phyloP scores from a whole-genome alignment of 1,284 basidiomycete species.

The Trichosporon asahii region DNA sequence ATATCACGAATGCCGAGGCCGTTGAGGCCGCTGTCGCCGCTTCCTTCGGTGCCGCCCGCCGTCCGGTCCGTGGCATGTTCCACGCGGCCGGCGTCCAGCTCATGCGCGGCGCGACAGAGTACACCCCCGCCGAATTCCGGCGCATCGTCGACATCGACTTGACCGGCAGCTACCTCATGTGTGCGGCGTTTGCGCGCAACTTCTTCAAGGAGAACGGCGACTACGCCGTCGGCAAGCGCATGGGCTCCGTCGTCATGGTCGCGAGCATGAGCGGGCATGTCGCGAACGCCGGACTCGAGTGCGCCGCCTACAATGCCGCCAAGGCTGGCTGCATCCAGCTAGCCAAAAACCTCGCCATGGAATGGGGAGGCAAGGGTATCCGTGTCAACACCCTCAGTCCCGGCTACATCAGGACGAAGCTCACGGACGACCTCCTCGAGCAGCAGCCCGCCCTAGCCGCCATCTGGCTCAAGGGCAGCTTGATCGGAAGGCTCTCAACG shows the following conservation, averaged over 20 bases:
- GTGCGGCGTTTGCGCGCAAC: constrained; percentile 72
- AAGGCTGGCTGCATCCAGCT: constrained; percentile 79
- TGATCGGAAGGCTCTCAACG: constrained; percentile 20
- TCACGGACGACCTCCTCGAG: constrained; percentile 28
- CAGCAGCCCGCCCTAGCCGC: constrained; percentile 24
- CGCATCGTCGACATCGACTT: constrained; percentile 70
- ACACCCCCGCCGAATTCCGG: constrained; percentile 66
- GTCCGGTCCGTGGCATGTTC: constrained; percentile 54
- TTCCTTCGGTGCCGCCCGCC: constrained; percentile 63
- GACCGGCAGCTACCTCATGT: constrained; percentile 71
- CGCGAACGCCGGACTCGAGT: constrained; percentile 63
- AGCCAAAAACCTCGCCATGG: constrained; percentile 77
- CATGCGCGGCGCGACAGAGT: constrained; percentile 62
- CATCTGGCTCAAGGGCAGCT: constrained; percentile 24
- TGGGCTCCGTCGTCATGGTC: constrained; percentile 67
- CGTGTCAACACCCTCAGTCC: constrained; percentile 55
- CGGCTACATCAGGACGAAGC: constrained; percentile 58
- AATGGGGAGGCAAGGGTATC: constrained; percentile 66
- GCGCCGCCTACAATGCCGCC: constrained; percentile 55
- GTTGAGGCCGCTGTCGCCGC: constrained; percentile 60
- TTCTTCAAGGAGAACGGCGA: constrained; percentile 61
- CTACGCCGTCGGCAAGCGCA: background rate
- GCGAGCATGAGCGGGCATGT: constrained; percentile 82
- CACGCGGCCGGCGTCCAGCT: constrained; percentile 72
- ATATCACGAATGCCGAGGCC: constrained; percentile 61